phyloP scores from a whole-genome alignment of 2,329 filamentous ascomycete genomes.

The Nigrospora oryzae region DNA sequence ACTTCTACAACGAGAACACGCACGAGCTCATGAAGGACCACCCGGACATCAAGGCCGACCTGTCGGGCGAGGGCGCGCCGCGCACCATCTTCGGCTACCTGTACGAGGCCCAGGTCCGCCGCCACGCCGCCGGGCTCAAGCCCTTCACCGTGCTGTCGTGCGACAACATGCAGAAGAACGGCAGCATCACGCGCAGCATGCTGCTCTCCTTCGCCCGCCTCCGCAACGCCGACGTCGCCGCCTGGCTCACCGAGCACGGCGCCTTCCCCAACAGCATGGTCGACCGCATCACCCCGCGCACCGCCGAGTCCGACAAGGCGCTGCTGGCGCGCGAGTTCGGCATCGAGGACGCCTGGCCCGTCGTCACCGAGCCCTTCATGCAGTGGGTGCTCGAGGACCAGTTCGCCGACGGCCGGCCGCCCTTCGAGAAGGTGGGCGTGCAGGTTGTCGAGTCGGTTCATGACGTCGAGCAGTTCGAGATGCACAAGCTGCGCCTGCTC shows the following conservation, averaged over 20 bases:
- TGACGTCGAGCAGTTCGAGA: conserved; percentile 45
- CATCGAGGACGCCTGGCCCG: conserved; percentile 42
- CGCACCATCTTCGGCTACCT: conserved; percentile 43
- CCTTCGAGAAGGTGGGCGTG: conserved; percentile 42
- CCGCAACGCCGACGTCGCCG: conserved; percentile 35
- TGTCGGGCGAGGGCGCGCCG: conserved; percentile 32
- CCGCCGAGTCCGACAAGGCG: conserved; percentile 32
- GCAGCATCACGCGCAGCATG: conserved; percentile 43
- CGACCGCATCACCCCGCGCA: conserved; percentile 45
- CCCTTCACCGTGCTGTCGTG: conserved; percentile 47
- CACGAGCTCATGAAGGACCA: conserved; percentile 39
- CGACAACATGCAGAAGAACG: conserved; percentile 51
- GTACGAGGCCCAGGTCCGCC: conserved; percentile 38
- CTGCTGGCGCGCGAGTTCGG: conserved; percentile 33
- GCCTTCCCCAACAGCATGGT: conserved; percentile 48
- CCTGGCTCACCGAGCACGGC: conserved; percentile 38
- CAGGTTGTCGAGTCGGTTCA: conserved; percentile 43
- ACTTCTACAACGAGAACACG: conserved; percentile 51
- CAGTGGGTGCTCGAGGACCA: conserved; percentile 48
- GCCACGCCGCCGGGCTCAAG: conserved; percentile 34
- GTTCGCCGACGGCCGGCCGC: conserved; percentile 40
- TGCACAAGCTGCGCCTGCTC: conserved; percentile 46
- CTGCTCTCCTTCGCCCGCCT: conserved; percentile 39
- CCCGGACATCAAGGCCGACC: conserved; percentile 39
- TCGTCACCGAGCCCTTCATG: conserved; percentile 47